Conservation (phyloP, 2,329 filamentous ascomycete genomes). For the Monosporascus sp. region DNA sequence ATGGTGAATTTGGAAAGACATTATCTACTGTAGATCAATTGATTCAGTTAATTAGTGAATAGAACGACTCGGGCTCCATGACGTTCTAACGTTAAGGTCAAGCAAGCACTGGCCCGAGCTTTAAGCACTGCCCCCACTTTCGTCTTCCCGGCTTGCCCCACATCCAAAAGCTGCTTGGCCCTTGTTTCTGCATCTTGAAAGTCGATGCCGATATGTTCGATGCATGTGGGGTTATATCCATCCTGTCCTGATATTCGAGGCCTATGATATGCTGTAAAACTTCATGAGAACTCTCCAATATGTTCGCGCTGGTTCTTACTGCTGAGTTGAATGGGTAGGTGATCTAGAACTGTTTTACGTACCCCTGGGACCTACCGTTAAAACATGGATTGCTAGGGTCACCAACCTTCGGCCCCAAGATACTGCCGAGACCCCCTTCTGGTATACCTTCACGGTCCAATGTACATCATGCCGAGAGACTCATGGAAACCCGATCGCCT, state of each 20-base stretch:
- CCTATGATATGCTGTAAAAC: not conserved
- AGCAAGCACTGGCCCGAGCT: too few species aligned
- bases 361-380: too few species aligned
- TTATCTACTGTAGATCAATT: not conserved
- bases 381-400: conserved; percentile 51
- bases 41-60: not conserved
- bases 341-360: not conserved
- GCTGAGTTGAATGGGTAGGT: conserved; percentile 65
- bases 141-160: too few species aligned
- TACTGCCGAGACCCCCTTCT: conserved; percentile 76
- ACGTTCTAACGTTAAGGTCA: too few species aligned
- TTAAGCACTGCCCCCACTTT: too few species aligned
- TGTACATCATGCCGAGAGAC: conserved; percentile 95
- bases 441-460: conserved; percentile 96
- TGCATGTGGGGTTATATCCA: too few species aligned
- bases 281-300: conserved; percentile 26
- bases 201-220: too few species aligned
- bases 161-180: too few species aligned
- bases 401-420: conserved; percentile 85
- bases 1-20: too few species aligned
- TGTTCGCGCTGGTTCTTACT: conserved; percentile 62
- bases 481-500: conserved; percentile 78
- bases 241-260: not conserved
- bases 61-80: too few species aligned
- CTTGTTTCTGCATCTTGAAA: too few species aligned